These are phyloP conservation scores for Ustilago esculenta DNA, from an alignment of 1,284 basidiomycete species.

Conservation along the genomic window DNA sequence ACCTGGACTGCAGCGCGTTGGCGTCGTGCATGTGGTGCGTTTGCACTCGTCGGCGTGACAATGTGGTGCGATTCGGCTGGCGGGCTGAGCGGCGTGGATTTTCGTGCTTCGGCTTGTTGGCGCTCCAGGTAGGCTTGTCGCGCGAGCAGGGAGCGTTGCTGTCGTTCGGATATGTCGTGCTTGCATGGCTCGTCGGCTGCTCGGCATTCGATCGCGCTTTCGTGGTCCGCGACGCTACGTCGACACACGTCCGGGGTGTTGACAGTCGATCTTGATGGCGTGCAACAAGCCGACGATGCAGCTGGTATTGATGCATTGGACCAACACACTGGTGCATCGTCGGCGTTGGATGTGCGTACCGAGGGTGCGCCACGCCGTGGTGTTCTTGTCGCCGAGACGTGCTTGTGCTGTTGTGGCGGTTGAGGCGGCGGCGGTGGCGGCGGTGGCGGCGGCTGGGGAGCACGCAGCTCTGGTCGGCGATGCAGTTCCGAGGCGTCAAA, in stretches of 20 bases:
- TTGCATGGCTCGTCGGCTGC: background rate
- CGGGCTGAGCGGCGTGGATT: background rate
- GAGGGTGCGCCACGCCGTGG: too few relatives aligned
- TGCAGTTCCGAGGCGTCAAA: constrained; percentile 50
- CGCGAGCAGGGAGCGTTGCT: constrained; percentile 36
- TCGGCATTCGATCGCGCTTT: background rate
- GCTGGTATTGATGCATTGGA: background rate
- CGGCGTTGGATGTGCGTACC: background rate
- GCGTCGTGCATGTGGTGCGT: background rate
- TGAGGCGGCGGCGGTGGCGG: constrained; percentile 4
- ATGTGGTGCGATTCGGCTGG: background rate
- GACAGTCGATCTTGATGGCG: too few relatives aligned
- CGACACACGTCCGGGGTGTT: too few relatives aligned
- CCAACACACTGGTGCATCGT: background rate
- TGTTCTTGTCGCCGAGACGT: too few relatives aligned
- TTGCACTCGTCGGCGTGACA: background rate
- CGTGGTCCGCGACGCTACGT: too few relatives aligned
- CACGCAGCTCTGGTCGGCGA: constrained; percentile 41
- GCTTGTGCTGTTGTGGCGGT: background rate
- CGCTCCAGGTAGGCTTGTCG: constrained; percentile 36
- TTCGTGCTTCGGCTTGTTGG: constrained; percentile 27
- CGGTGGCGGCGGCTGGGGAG: constrained; percentile 14
- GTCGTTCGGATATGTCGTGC: constrained; percentile 15
- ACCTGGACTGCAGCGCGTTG: constrained; percentile 6
- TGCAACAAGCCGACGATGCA: too few relatives aligned